A percentile compares a stretch with the other conserved stretches of the same genome.
These are phyloP conservation scores for Diddensiella santjacobensis DNA, from an alignment of 805 yeast species.

Conservation along the genomic window DNA sequence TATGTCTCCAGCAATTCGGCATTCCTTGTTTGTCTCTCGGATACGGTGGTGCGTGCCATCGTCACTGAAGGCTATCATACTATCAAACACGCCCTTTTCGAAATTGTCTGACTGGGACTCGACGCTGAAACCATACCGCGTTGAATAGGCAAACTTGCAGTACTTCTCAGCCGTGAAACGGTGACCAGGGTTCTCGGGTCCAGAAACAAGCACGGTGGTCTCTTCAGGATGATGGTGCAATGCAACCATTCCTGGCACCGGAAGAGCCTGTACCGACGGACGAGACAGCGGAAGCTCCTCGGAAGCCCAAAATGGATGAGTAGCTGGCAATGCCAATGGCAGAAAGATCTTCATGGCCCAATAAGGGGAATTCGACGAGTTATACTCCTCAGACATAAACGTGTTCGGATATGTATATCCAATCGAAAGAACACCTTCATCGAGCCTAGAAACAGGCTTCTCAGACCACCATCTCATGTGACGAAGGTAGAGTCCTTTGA, in stretches of 20 bases:
- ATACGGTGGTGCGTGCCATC: conserved; percentile 14
- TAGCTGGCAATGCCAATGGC: conserved; percentile 22
- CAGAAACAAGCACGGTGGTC: conserved; percentile 13
- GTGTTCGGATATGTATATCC: conserved; percentile 28
- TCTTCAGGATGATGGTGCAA: conserved; percentile 8
- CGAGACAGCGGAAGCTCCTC: conserved; percentile 15
- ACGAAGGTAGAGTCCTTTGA: conserved; percentile 24
- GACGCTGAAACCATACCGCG: conserved; percentile 24
- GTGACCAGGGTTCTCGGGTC: conserved; percentile 12
- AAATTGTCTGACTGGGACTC: conserved; percentile 15
- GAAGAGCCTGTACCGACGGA: background rate
- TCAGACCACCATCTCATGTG: conserved; percentile 28
- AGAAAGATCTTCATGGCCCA: conserved; percentile 26
- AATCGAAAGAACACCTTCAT: conserved; percentile 23
- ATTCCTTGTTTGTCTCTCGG: background rate
- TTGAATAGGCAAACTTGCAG: conserved; percentile 28
- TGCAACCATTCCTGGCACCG: conserved; percentile 18
- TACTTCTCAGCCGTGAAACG: conserved; percentile 23
- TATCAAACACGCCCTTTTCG: conserved; percentile 20
- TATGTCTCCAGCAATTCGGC: conserved; percentile 2
- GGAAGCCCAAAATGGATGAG: conserved; percentile 24
- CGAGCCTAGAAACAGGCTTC: conserved; percentile 22
- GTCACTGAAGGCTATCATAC: conserved; percentile 21
- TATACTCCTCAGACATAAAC: conserved; percentile 26
- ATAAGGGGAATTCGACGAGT: conserved; percentile 27